Conservation (phyloP, 306 rosid genomes). For the Morella rubra region DNA sequence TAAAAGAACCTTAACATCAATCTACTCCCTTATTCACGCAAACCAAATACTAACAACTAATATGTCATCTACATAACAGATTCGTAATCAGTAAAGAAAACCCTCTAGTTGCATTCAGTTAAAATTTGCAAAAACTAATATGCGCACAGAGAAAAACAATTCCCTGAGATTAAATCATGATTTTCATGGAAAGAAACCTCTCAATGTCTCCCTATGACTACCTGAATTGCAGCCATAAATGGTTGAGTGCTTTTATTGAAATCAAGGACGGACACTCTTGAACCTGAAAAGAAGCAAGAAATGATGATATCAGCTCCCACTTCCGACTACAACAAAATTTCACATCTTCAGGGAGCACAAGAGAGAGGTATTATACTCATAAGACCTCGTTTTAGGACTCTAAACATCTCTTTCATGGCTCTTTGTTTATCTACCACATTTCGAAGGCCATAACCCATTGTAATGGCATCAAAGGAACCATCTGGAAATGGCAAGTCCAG, state of each 20-base stretch:
- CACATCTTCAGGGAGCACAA: conserved; percentile 8
- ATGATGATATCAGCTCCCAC: background rate
- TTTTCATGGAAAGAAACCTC: background rate
- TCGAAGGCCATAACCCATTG: conserved; percentile 90
- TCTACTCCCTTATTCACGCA: too few relatives aligned
- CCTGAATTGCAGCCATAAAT: conserved; percentile 56
- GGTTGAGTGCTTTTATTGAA: conserved; percentile 67
- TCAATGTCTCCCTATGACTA: conserved; percentile 25
- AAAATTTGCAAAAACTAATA: background rate
- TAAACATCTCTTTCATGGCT: conserved; percentile 68
- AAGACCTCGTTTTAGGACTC: conserved; percentile 78
- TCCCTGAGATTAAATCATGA: background rate
- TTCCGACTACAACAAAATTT: conserved; percentile 11
- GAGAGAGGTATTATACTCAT: conserved; percentile 6
- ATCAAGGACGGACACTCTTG: conserved; percentile 70
- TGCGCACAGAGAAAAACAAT: too few relatives aligned
- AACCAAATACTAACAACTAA: too few relatives aligned
- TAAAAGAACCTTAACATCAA: too few relatives aligned
- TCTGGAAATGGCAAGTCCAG: conserved; percentile 77
- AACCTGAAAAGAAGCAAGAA: conserved; percentile 50
- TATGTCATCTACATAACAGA: background rate
- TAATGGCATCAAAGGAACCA: conserved; percentile 74
- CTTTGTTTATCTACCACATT: conserved; percentile 69
- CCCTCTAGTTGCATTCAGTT: background rate
- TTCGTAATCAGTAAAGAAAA: background rate